phyloP scores from a whole-genome alignment of 2,329 filamentous ascomycete genomes.

The Leptographium lundbergii region DNA sequence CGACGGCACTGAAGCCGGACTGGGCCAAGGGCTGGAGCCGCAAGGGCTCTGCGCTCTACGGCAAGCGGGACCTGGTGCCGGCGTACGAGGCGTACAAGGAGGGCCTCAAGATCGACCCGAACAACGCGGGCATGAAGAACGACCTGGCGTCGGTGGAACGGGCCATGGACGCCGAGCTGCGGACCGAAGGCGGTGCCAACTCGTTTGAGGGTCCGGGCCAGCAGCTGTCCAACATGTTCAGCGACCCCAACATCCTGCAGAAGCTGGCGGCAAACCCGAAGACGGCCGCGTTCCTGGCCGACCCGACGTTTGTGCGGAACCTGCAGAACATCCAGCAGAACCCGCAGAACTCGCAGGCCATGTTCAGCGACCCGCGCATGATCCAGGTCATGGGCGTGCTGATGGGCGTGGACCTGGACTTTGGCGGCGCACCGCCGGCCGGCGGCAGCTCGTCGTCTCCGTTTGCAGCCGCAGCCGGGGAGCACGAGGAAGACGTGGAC shows the following conservation, averaged over 20 bases:
- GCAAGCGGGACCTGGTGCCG: slow-evolving; percentile 69
- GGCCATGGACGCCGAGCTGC: slow-evolving; percentile 63
- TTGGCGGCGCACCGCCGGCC: slow-evolving; percentile 25
- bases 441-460: slow-evolving; percentile 17
- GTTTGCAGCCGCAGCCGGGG: slow-evolving; percentile 14
- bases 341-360: slow-evolving; percentile 62
- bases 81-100: slow-evolving; percentile 86
- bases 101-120: slow-evolving; percentile 84
- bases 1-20: slow-evolving; percentile 87
- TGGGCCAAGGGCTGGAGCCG: slow-evolving; percentile 96
- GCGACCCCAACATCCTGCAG: slow-evolving; percentile 74
- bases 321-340: slow-evolving; percentile 71
- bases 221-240: slow-evolving; percentile 77
- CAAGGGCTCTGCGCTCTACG: slow-evolving; percentile 84
- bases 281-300: slow-evolving; percentile 68
- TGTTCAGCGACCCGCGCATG: slow-evolving; percentile 84
- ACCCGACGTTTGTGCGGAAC: slow-evolving; percentile 82
- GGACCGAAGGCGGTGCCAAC: slow-evolving; percentile 34
- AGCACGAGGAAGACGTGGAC: slow-evolving; percentile 57
- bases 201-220: slow-evolving; percentile 26
- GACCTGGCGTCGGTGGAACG: slow-evolving; percentile 76
- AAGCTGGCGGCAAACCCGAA: slow-evolving; percentile 94
- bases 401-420: slow-evolving; percentile 85
- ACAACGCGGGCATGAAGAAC: slow-evolving; percentile 84
- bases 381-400: slow-evolving; percentile 87